A percentile compares a stretch with the other conserved stretches of the same genome.
Evolutionary conservation across 2,329 filamentous ascomycete species (phyloP).

Genomic region (Fusarium mangiferae): DNA sequence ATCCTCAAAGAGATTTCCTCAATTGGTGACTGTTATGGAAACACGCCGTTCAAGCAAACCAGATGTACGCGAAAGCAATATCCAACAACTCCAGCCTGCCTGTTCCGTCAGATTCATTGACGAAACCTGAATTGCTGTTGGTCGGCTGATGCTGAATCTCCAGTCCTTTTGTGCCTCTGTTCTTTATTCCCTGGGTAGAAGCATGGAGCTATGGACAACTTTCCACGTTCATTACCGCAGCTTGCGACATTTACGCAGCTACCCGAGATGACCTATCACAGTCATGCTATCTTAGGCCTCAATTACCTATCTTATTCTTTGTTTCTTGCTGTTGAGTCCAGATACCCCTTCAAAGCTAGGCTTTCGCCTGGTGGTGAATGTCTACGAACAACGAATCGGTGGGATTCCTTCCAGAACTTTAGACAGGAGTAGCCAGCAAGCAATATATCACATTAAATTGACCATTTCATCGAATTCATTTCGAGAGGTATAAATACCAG

Average conservation of each 20-base stretch:
- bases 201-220: background rate
- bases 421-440: no score
- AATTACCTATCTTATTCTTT: background rate
- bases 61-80: background rate
- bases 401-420: background rate
- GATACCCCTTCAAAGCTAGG: background rate
- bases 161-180: background rate
- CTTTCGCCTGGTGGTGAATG: background rate
- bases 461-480: background rate
- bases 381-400: background rate
- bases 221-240: background rate
- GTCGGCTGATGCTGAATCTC: background rate
- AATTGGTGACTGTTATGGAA: background rate
- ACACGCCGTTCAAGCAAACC: background rate
- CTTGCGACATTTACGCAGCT: background rate
- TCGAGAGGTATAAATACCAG: background rate
- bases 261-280: background rate
- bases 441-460: background rate
- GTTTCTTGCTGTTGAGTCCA: background rate
- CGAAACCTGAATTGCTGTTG: rapidly evolving
- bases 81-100: background rate
- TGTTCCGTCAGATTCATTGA: rapidly evolving
- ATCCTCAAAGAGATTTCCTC: background rate
- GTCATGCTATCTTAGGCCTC: background rate
- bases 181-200: background rate